Conservation (phyloP, 1,284 basidiomycete species). For the Somion occarium region DNA sequence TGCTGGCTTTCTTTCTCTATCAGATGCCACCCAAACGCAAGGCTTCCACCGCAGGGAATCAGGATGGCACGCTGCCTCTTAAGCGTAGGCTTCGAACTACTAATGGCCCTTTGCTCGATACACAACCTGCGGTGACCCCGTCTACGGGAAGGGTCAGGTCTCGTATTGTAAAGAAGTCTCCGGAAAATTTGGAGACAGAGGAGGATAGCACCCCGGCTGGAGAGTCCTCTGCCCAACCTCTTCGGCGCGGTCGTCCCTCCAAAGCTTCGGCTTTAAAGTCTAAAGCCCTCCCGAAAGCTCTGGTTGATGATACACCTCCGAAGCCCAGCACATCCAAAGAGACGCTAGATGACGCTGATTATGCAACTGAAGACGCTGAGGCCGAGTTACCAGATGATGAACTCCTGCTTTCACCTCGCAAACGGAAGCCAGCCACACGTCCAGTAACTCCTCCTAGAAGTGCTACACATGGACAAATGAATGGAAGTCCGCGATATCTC, state of each 20-base stretch:
- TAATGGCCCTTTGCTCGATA: slow-evolving; percentile 2
- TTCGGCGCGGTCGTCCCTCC: not conserved
- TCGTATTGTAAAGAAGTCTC: not conserved
- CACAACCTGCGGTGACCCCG: slow-evolving; percentile 2
- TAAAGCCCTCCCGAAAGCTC: not conserved
- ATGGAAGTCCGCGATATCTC: slow-evolving; percentile 28
- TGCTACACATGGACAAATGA: slow-evolving; percentile 5
- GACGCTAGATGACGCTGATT: not conserved
- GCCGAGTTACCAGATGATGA: slow-evolving; percentile 25
- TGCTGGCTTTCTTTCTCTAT: not conserved
- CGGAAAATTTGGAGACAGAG: not conserved
- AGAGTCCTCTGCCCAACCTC: not conserved
- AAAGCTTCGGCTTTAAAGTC: not conserved
- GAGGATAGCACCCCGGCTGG: not conserved
- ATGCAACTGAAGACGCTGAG: not conserved
- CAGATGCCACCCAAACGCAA: slow-evolving; percentile 19
- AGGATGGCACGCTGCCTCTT: slow-evolving; percentile 7
- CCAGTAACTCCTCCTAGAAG: slow-evolving; percentile 28
- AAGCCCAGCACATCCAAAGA: slow-evolving; percentile 11
- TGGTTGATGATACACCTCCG: not conserved
- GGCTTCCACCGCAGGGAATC: slow-evolving; percentile 1
- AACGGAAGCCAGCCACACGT: slow-evolving; percentile 12
- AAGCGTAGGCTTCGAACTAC: slow-evolving; percentile 12
- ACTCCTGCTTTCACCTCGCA: slow-evolving; percentile 27
- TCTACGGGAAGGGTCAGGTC: slow-evolving; percentile 1